These are phyloP conservation scores for Saposhnikovia divaricata DNA, from an alignment of 129 eudicot species.

Conservation along the genomic window DNA sequence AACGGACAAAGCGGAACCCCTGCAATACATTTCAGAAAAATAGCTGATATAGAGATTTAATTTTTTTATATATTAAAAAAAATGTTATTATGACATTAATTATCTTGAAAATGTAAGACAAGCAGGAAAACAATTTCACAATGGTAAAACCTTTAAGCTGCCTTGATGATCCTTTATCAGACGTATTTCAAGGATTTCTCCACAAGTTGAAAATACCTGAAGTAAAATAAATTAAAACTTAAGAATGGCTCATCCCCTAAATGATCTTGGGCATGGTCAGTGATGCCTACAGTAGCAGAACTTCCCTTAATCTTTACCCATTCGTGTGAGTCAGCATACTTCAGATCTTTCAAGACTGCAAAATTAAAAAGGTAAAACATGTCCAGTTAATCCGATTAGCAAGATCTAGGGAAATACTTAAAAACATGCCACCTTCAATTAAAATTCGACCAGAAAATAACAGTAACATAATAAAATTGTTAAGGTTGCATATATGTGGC, in stretches of 20 bases:
- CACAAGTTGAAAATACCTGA: constrained; percentile 68
- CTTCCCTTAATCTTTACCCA: too few relatives aligned
- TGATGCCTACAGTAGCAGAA: too few relatives aligned
- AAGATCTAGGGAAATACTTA: too few relatives aligned
- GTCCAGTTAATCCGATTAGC: too few relatives aligned
- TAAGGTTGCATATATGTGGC: too few relatives aligned
- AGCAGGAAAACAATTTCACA: neutral
- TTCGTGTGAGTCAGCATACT: too few relatives aligned
- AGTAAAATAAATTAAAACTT: constrained; percentile 7
- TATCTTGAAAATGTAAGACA: neutral
- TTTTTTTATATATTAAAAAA: neutral
- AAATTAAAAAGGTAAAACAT: too few relatives aligned
- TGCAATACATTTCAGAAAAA: constrained; percentile 6
- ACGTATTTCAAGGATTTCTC: constrained; percentile 69
- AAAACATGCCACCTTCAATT: too few relatives aligned
- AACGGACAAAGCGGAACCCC: constrained; percentile 88
- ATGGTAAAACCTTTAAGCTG: constrained; percentile 46
- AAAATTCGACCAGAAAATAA: too few relatives aligned
- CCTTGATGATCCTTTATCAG: constrained; percentile 68
- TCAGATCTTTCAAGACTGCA: too few relatives aligned
- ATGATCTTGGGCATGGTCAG: too few relatives aligned
- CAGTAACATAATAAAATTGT: too few relatives aligned
- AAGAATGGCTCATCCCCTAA: neutral
- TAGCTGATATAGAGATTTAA: neutral
- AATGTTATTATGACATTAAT: neutral